Evolutionary conservation across 345 rosid species (phyloP), one percentile per base, ranked within the genome.

Genomic region (Populus davidiana): DNA sequence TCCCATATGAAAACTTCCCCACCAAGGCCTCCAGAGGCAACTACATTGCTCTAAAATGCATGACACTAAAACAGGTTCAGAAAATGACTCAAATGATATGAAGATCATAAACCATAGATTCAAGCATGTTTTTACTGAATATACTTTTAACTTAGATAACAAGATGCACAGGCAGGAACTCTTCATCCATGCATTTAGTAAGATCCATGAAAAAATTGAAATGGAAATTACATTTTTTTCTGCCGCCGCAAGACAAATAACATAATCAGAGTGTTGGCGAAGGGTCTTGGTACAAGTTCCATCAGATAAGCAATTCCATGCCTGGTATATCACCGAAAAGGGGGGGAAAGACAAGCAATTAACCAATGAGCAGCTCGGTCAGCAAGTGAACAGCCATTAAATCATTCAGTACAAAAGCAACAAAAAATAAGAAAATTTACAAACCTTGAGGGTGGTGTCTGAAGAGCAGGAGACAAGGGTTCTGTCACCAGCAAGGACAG

Each of bases 1-100:
- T 96, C 98, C 99, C 99, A 96, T 84, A 96, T 82, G 78, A 91
- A 94, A 83, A 96, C 99, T 88, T 96, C 99, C 87, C 98, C 97
- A 56, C 98, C 99, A 90, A 96, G 99, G 86, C 97, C 99, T 85
- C 97, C 95, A 79, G 99, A 96, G 81, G 97, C 98, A 92, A 96
- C 91, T 81, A 96, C 81, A 89, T 91, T 91, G 88, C 86, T 86
- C 99, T 96, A 92, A 84, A 87, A 94, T 81, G 85, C 88, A 78
- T 62, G 86, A 87, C 81, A 89, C 93, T 87, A 91, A 79, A 86
- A 86, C 75, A 88, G 85, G 82, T 86, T 94, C 89, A 94, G 89
- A 84, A 86, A 85, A 83, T 77, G 87, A 78, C 83, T 77, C 80
- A 36, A 64, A 77, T 18, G 68, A 70, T 20, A 73, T 33, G 5